These are phyloP conservation scores for Paraconiothyrium sp. DNA, from an alignment of 2,329 filamentous ascomycete species.

Conservation along the genomic window DNA sequence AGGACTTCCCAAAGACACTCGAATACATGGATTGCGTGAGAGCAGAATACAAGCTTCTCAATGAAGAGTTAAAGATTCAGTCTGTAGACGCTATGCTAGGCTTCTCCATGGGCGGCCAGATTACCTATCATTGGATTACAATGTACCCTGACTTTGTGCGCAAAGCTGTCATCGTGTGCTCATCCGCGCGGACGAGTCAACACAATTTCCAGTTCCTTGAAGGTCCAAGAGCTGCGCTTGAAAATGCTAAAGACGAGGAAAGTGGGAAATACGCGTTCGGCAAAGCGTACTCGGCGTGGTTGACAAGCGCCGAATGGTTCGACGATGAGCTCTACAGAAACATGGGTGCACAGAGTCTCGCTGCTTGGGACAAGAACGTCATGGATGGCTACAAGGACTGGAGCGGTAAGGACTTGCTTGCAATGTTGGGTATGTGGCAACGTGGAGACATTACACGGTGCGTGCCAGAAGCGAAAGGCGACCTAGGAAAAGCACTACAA, in stretches of 20 bases:
- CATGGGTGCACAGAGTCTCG: constrained; percentile 36
- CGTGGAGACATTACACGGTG: constrained; percentile 50
- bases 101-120: constrained; percentile 67
- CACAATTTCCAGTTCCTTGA: constrained; percentile 67
- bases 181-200: constrained; percentile 59
- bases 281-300: constrained; percentile 53
- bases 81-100: constrained; percentile 61
- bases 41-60: constrained; percentile 58
- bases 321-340: constrained; percentile 49
- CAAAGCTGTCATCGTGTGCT: constrained; percentile 60
- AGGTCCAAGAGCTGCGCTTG: constrained; percentile 60
- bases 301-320: constrained; percentile 54
- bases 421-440: constrained; percentile 54
- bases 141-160: constrained; percentile 59
- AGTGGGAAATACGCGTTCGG: constrained; percentile 48
- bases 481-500: constrained; percentile 46
- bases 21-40: constrained; percentile 62
- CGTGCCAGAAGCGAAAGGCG: constrained; percentile 30
- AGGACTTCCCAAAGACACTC: constrained; percentile 56
- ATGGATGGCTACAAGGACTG: constrained; percentile 33
- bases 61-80: constrained; percentile 53
- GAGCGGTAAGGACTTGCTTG: constrained; percentile 51
- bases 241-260: constrained; percentile 53
- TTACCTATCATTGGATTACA: constrained; percentile 63
- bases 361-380: constrained; percentile 41